These are phyloP conservation scores for Gracilariopsis chorda DNA, from an alignment of 23 red algal species.

Conservation along the genomic window DNA sequence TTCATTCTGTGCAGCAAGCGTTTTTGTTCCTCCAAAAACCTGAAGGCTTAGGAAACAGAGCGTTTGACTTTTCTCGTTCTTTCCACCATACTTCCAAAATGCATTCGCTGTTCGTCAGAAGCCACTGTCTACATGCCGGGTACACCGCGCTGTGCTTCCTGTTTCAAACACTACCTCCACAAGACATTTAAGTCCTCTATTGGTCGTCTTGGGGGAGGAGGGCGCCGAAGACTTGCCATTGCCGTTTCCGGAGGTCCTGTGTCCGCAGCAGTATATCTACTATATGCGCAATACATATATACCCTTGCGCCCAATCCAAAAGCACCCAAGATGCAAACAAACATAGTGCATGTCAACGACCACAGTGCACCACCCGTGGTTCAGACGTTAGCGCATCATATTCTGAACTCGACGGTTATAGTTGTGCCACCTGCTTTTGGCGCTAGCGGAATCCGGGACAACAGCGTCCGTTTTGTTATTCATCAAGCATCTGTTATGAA, in stretches of 20 bases:
- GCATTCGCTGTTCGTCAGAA: not conserved
- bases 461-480: not conserved
- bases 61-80: too few species aligned
- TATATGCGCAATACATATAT: not conserved
- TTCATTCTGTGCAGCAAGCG: too few species aligned
- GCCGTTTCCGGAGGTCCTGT: not conserved
- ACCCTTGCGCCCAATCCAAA: not conserved
- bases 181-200: not conserved
- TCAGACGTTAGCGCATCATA: not conserved
- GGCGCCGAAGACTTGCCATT: not conserved
- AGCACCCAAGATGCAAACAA: not conserved
- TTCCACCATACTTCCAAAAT: not conserved
- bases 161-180: conserved; percentile 6
- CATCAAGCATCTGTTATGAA: not conserved
- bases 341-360: not conserved
- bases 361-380: not conserved
- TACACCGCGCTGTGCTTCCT: not conserved
- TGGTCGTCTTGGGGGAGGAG: conserved; percentile 2
- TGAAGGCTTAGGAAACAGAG: too few species aligned
- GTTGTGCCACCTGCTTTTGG: not conserved
- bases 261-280: not conserved
- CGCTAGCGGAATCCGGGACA: not conserved
- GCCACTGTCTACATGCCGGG: not conserved
- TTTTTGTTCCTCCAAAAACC: too few species aligned
- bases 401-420: not conserved